A percentile compares a stretch with the other conserved stretches of the same genome.
phyloP scores from a whole-genome alignment of 2,329 filamentous ascomycete species.

The Cordyceps pruinosa region DNA sequence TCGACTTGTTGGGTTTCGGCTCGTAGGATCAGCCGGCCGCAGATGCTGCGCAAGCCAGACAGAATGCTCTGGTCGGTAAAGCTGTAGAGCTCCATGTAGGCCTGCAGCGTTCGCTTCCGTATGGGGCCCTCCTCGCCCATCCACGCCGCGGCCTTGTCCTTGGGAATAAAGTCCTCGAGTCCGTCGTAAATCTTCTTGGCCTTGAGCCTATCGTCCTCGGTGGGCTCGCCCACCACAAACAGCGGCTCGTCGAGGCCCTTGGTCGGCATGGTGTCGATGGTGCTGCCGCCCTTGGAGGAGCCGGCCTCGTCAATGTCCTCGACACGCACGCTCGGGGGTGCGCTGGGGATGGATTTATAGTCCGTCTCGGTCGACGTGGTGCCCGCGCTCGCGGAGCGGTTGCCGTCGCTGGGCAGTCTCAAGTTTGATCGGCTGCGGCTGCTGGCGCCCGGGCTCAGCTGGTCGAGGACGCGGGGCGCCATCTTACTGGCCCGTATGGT shows the following conservation, averaged over 20 bases:
- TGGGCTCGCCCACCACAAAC: conserved; percentile 50
- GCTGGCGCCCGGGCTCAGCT: conserved; percentile 29
- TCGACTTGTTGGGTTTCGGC: conserved; percentile 97
- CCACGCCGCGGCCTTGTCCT: conserved; percentile 77
- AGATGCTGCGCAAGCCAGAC: conserved; percentile 69
- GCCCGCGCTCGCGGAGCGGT: conserved; percentile 27
- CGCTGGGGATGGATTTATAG: conserved; percentile 37
- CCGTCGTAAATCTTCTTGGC: conserved; percentile 81
- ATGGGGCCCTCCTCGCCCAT: conserved; percentile 68
- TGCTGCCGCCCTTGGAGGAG: conserved; percentile 19
- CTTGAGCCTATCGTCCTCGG: conserved; percentile 65
- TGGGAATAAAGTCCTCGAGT: conserved; percentile 71
- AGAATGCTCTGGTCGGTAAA: conserved; percentile 78
- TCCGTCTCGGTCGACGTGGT: conserved; percentile 32
- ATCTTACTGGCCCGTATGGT: conserved; percentile 24
- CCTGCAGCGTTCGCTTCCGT: conserved; percentile 53
- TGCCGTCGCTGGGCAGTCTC: conserved; percentile 36
- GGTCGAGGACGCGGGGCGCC: conserved; percentile 18
- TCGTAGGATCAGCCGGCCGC: conserved; percentile 71
- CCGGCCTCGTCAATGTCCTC: conserved; percentile 35
- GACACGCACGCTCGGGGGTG: conserved; percentile 30
- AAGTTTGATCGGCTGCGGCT: conserved; percentile 30
- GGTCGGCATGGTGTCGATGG: conserved; percentile 25
- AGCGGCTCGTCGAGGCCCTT: conserved; percentile 52
- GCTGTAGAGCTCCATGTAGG: conserved; percentile 91